phyloP scores from a whole-genome alignment of 495 filamentous ascomycete genomes.

The Talaromyces wortmannii region DNA sequence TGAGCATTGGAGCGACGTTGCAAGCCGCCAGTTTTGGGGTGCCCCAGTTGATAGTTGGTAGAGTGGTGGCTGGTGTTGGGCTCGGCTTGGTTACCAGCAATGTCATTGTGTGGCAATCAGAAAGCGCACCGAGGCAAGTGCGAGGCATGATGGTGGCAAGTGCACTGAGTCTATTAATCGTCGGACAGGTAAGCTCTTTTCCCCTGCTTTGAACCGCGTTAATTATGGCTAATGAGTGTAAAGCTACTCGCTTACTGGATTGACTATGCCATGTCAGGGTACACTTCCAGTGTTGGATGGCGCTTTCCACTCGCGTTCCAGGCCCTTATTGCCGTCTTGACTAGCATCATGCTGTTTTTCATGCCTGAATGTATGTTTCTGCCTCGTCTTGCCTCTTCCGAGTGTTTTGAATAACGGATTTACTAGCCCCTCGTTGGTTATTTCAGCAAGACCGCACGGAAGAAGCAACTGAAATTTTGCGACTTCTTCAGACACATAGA shows the following conservation, averaged over 20 bases:
- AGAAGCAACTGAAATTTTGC: slow-evolving; percentile 24
- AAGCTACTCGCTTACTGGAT: slow-evolving; percentile 22
- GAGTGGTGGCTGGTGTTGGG: slow-evolving; percentile 22
- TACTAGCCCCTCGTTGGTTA: slow-evolving; percentile 20
- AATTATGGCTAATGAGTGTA: not conserved
- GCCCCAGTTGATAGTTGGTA: slow-evolving; percentile 34
- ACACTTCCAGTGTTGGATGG: slow-evolving; percentile 26
- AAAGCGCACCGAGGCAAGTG: slow-evolving; percentile 4
- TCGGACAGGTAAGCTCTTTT: slow-evolving; percentile 3
- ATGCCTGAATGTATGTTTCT: slow-evolving; percentile 14
- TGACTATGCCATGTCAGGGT: slow-evolving; percentile 12
- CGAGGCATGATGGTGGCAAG: slow-evolving; percentile 8
- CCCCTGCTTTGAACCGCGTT: not conserved
- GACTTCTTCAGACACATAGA: slow-evolving; percentile 19
- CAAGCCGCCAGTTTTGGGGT: slow-evolving; percentile 38
- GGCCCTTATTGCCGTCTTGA: slow-evolving; percentile 16
- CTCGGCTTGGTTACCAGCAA: slow-evolving; percentile 7
- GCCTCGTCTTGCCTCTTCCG: no score
- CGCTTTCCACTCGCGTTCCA: slow-evolving; percentile 39
- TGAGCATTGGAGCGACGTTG: slow-evolving; percentile 44
- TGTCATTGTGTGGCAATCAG: slow-evolving; percentile 9
- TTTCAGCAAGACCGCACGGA: slow-evolving; percentile 16
- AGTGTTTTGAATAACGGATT: not conserved
- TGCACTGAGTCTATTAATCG: slow-evolving; percentile 8
- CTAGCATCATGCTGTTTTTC: slow-evolving; percentile 12